Evolutionary conservation across 306 rosid genomes (phyloP), one percentile per base, ranked within the genome.

Genomic region (Inga oerstediana): DNA sequence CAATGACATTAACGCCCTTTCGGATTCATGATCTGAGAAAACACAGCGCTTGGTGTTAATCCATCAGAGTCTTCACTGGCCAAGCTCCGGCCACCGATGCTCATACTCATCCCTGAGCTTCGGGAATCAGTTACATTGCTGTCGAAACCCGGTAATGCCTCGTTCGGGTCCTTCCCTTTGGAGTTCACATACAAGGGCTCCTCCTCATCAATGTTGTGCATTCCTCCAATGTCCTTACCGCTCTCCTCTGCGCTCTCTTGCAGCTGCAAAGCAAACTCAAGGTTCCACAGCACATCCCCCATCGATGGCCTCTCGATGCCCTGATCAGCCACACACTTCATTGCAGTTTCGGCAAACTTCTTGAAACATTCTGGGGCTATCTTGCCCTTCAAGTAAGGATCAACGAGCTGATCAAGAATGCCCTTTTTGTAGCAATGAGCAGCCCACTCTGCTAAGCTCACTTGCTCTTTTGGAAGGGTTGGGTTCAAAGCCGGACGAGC

Each of bases 271-370:
- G 98, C 98, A 35, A 97, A 97, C 86, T 97, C 99, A 12, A 97
- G 97, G 91, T 97, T 97, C 99, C 99, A 97, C 85, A 97, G 85
- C 10, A 97, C 99, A 68, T 97, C 99, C 10, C 99, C 99, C 97
- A 97, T 97, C 16, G 99, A 97, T 1, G 98, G 99, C 94, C 99
- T 91, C 6, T 97, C 98, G 45, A 97, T 94, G 81, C 99, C 90
- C 86, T 97, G 99, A 81, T 97, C 99, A 2, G 91, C 77, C 79
- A 97, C 99, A 7, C 99, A 97, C 88, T 97, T 97, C 98, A 97
- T 97, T 6, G 99, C 99, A 9, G 98, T 97, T 91, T 92, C 99
- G 0, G 99, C 94, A 6, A 97, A 90, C 90, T 97, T 97, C 85
- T 89, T 97, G 80, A 97, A 92, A 85, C 99, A 97, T 77, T 97